Evolutionary conservation across 805 yeast genomes (phyloP), one percentile per base, ranked within the genome.

Genomic region (Metschnikowia bowlesiae): DNA sequence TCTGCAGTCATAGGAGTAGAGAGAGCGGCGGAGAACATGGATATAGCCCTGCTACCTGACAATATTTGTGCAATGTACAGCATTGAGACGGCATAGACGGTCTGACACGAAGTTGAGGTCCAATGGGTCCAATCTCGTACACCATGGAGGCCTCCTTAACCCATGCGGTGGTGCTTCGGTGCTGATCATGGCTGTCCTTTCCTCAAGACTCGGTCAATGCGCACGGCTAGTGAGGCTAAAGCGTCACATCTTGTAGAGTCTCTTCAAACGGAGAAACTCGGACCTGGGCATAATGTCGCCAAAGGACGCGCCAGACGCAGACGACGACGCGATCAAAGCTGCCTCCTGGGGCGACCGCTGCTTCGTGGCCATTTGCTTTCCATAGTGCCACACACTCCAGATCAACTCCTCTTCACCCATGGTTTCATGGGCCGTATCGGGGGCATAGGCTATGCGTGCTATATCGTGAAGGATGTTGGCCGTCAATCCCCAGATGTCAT

Each of bases 401-500:
- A 85, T 82, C 51, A 85, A 65, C 52, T 82, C 86, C 62, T 85
- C 91, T 55, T 85, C 85, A 2, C 87, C 89, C 41, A 79, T 62
- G 29, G 71, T 63, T 11, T 57, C 38, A 9, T 18, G 36, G 2
- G 13, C 33, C 13, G 31, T 1, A 7, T 37, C 32, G 13, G 50
- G 43, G 32, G 37, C 41, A 35, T 80, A 79, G 3, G 79, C 69
- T 8, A 85, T 72, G 50, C 74, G 75, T 1, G 89, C 84, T 30
- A 87, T 60, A 62, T 87, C 92, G 58, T 80, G 87, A n/a, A 87
- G 62, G 8, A 87, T 86, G 61, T 85, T 85, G 2, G 91, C 92
- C 0, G 94, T 87, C 35, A 87, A 67, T 0, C 95, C 95, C 95
- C 94, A 87, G 4, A 87, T 83, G 60, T 85, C 87, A 60, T 86